Percentiles rank a stretch among this genome's conserved stretches.
These are phyloP conservation scores for Auxenochlorella pyrenoidosa DNA, from an alignment of 139 green algal species.

Conservation along the genomic window DNA sequence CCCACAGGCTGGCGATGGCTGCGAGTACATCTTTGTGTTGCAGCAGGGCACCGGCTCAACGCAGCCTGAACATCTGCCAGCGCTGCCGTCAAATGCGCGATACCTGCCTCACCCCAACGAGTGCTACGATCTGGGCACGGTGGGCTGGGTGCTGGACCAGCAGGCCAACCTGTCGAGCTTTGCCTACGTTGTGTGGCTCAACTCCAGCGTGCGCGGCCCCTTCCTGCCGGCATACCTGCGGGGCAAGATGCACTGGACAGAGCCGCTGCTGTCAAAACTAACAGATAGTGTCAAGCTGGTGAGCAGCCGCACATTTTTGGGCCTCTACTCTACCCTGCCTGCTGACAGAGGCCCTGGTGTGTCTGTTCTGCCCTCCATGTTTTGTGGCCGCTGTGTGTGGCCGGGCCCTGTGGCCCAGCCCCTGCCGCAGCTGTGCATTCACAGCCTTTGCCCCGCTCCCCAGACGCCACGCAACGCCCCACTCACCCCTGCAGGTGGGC, in stretches of 20 bases:
- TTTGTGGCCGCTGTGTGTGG: no score
- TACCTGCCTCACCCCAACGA: constrained; percentile 79
- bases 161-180: constrained; percentile 14
- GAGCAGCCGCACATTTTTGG: neutral
- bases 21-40: constrained; percentile 80
- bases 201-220: constrained; percentile 58
- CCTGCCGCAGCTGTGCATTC: no score
- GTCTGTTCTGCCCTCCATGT: no score
- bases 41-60: constrained; percentile 43
- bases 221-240: constrained; percentile 61
- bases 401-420: no score
- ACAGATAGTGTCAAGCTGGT: constrained; percentile 60
- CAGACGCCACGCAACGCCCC: no score
- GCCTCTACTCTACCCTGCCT: neutral
- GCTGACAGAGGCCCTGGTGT: no score
- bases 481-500: constrained; percentile 11
- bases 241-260: constrained; percentile 50
- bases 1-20: constrained; percentile 45
- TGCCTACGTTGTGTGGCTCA: constrained; percentile 64
- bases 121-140: constrained; percentile 86
- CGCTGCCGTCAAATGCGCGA: constrained; percentile 67
- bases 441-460: no score
- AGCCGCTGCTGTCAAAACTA: constrained; percentile 50
- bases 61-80: constrained; percentile 43
- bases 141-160: constrained; percentile 76